These are phyloP conservation scores for Salmacisia buchloeana DNA, from an alignment of 1,284 basidiomycete genomes.

Conservation along the genomic window DNA sequence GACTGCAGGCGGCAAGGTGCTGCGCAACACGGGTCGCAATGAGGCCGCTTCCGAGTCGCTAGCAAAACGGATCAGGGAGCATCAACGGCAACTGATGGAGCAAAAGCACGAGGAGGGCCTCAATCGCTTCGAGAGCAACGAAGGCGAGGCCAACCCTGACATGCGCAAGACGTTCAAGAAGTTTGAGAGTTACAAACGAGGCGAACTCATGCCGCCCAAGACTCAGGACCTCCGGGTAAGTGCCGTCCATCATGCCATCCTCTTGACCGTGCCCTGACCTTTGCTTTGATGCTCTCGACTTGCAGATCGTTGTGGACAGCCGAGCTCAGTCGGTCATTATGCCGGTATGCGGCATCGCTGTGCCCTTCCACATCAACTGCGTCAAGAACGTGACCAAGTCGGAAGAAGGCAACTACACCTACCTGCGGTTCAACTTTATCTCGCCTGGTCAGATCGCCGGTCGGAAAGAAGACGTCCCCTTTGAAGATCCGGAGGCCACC, in stretches of 20 bases:
- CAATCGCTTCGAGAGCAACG: constrained; percentile 68
- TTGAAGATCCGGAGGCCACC: constrained; percentile 93
- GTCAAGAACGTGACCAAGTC: constrained; percentile 98
- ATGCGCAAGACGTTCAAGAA: constrained; percentile 80
- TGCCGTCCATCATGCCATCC: too few species aligned
- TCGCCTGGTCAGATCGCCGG: constrained; percentile 95
- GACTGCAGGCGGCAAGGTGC: constrained; percentile 40
- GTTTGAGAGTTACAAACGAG: constrained; percentile 95
- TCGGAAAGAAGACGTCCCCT: constrained; percentile 99
- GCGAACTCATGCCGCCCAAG: constrained; percentile 70
- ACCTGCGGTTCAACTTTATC: constrained; percentile 95
- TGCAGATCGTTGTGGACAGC: constrained; percentile 81
- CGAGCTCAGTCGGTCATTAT: constrained; percentile 83
- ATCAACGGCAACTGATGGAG: constrained; percentile 78
- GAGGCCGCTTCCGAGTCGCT: constrained; percentile 66
- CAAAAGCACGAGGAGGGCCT: constrained; percentile 76
- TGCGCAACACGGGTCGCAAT: constrained; percentile 59
- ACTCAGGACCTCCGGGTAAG: constrained; percentile 35
- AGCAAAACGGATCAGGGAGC: constrained; percentile 75
- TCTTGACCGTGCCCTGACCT: too few species aligned
- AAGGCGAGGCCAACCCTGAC: constrained; percentile 25
- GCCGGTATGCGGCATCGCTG: constrained; percentile 89
- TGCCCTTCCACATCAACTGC: constrained; percentile 97
- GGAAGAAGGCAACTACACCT: constrained; percentile 91
- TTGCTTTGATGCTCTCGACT: not conserved